Evolutionary conservation across 2,329 filamentous ascomycete species (phyloP).

Genomic region (Botrytis pseudocinerea): DNA sequence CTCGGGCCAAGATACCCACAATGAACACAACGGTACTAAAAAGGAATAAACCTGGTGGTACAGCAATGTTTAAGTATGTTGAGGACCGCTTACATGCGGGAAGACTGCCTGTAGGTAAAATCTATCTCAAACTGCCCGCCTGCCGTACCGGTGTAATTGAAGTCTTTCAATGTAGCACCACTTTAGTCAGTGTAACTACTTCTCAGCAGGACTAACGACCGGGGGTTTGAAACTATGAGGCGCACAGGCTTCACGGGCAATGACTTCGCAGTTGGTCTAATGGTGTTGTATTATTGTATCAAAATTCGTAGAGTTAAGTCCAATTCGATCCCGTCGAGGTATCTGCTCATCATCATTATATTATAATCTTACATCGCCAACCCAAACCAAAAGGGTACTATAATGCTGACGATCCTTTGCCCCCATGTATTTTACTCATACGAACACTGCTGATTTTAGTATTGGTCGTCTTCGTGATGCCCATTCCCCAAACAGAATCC

Average conservation of each 20-base stretch:
- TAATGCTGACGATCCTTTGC: neutral
- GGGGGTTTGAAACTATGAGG: neutral
- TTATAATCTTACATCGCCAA: neutral
- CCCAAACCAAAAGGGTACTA: neutral
- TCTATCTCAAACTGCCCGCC: neutral
- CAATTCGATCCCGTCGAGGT: neutral
- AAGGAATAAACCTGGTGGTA: neutral
- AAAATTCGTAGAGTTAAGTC: neutral
- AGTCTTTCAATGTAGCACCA: neutral
- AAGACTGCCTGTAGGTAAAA: neutral
- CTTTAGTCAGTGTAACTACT: neutral
- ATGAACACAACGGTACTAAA: neutral
- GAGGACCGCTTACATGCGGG: neutral
- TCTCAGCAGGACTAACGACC: neutral
- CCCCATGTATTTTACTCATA: neutral
- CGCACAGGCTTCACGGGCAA: neutral
- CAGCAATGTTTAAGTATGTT: neutral
- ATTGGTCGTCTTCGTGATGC: constrained; percentile 17
- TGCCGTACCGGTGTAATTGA: neutral
- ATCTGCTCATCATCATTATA: constrained; percentile 15
- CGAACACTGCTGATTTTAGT: constrained; percentile 9
- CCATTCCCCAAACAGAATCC: constrained; percentile 1
- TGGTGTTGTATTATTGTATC: neutral
- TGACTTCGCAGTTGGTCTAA: neutral
- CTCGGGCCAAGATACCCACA: neutral